These are phyloP conservation scores for Ustilago hordei DNA, from an alignment of 1,284 basidiomycete species.

Conservation along the genomic window DNA sequence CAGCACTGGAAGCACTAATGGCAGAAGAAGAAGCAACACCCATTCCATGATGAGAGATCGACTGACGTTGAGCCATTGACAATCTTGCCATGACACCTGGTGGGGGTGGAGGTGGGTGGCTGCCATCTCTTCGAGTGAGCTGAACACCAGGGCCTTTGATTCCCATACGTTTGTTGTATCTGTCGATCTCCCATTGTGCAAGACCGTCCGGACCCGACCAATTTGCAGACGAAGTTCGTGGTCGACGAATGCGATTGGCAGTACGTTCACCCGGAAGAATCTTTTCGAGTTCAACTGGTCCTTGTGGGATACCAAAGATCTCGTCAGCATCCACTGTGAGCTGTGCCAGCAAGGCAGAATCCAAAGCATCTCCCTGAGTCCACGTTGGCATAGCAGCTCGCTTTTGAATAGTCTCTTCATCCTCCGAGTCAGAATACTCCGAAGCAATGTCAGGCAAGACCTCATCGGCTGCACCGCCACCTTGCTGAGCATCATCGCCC, in stretches of 20 bases:
- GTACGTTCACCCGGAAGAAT: constrained; percentile 57
- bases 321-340: constrained; percentile 62
- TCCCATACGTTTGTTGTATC: constrained; percentile 66
- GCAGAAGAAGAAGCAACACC: background rate
- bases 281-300: constrained; percentile 61
- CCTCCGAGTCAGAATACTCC: constrained; percentile 67
- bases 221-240: constrained; percentile 63
- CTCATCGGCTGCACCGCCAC: constrained; percentile 34
- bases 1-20: constrained; percentile 3
- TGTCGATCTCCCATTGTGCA: constrained; percentile 66
- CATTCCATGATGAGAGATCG: constrained; percentile 22
- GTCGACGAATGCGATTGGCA: constrained; percentile 51
- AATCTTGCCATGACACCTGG: constrained; percentile 36
- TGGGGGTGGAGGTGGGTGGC: constrained; percentile 33
- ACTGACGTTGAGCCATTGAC: constrained; percentile 35
- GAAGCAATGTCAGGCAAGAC: constrained; percentile 58
- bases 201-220: constrained; percentile 64
- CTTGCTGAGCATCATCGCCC: constrained; percentile 27
- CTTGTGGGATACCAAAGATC: constrained; percentile 66
- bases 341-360: constrained; percentile 59
- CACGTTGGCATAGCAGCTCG: constrained; percentile 62
- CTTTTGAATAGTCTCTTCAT: constrained; percentile 62
- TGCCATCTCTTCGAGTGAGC: constrained; percentile 28
- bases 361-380: constrained; percentile 62
- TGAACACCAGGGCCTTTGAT: constrained; percentile 52